Percentiles rank a stretch among this genome's conserved stretches.
phyloP scores from a whole-genome alignment of 805 yeast species.

The Helenozyma rhizophorensis region DNA sequence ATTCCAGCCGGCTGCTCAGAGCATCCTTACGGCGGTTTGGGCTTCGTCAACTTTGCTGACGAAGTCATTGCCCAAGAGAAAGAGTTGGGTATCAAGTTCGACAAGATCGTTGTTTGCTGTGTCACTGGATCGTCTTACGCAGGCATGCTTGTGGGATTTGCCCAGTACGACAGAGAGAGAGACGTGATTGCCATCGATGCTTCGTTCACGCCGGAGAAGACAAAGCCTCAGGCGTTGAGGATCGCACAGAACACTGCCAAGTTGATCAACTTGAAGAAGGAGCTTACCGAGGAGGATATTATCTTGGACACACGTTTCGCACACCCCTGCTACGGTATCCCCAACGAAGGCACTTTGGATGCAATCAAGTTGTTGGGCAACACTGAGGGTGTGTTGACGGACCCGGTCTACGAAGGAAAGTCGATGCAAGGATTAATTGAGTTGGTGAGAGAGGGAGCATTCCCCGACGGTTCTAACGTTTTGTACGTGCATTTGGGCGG shows the following conservation, averaged over 20 bases:
- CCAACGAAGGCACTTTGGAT: conserved; percentile 5
- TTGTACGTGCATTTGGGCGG: conserved; percentile 6
- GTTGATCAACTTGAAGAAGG: conserved; percentile 2
- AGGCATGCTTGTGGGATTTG: conserved; percentile 4
- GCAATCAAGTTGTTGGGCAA: conserved; percentile 4
- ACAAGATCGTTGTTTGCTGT: conserved; percentile 5
- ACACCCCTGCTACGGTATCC: conserved; percentile 4
- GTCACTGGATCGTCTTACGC: conserved; percentile 5
- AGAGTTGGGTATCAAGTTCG: conserved; percentile 3
- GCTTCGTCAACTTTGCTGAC: conserved; percentile 4
- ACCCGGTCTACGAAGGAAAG: conserved; percentile 5
- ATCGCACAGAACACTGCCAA: conserved; percentile 5
- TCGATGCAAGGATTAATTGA: conserved; percentile 4
- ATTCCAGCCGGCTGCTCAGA: conserved; percentile 6
- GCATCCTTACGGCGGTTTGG: conserved; percentile 5
- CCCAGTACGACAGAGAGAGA: conserved; percentile 4
- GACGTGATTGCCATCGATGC: conserved; percentile 5
- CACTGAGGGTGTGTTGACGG: conserved; percentile 5
- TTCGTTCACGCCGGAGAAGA: conserved; percentile 4
- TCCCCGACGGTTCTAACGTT: conserved; percentile 2
- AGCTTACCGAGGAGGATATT: conserved; percentile 1
- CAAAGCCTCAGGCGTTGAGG: conserved; percentile 1
- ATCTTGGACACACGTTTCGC: conserved; percentile 3
- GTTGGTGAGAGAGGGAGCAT: conserved; percentile 2
- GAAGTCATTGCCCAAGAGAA: conserved; percentile 5